phyloP scores from a whole-genome alignment of 73 alveolate genomes.

The Paramecium primaurelia region DNA sequence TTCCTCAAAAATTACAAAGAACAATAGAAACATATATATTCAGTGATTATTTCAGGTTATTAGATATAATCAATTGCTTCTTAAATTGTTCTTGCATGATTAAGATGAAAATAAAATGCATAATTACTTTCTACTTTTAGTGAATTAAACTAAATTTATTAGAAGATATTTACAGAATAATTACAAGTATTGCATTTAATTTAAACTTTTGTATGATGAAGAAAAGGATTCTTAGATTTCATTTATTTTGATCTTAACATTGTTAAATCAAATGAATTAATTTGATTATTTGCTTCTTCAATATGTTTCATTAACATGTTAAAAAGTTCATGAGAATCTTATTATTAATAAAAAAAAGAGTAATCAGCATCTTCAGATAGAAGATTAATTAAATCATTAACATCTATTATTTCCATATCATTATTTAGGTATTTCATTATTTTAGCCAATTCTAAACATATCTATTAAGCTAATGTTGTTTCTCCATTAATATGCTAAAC shows the following conservation, averaged over 20 bases:
- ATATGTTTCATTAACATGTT: slow-evolving; percentile 10
- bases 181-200: slow-evolving; percentile 3
- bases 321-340: slow-evolving; percentile 27
- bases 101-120: neutral
- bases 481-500: neutral
- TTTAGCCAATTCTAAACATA: slow-evolving; percentile 4
- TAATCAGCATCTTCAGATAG: neutral
- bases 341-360: neutral
- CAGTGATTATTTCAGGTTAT: neutral
- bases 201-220: neutral
- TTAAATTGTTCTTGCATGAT: neutral
- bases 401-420: neutral
- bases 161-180: neutral
- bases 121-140: slow-evolving; percentile 2
- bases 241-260: neutral
- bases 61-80: neutral
- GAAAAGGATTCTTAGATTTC: neutral
- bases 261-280: neutral
- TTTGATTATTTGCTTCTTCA: neutral
- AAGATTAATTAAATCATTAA: neutral
- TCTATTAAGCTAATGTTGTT: neutral
- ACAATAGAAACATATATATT: neutral
- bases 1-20: neutral
- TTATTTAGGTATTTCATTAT: neutral
- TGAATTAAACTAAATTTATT: neutral